These are phyloP conservation scores for Trametes sanguinea DNA, from an alignment of 768 basidiomycete genomes.

Conservation along the genomic window DNA sequence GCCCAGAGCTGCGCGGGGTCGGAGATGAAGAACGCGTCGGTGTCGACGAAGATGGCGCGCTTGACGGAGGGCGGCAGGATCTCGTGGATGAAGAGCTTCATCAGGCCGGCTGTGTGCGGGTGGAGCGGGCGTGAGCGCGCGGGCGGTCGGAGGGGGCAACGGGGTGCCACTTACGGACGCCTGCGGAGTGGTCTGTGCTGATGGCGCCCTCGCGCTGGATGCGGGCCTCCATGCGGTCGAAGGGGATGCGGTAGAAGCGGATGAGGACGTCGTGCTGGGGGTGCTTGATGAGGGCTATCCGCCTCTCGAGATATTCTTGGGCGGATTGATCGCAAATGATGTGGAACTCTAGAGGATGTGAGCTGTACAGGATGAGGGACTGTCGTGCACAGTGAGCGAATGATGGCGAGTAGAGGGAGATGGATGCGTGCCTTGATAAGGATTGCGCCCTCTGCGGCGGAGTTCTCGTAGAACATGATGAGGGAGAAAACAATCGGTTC, in stretches of 20 bases:
- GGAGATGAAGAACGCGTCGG: slow-evolving; percentile 51
- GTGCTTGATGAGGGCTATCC: slow-evolving; percentile 41
- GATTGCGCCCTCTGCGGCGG: slow-evolving; percentile 45
- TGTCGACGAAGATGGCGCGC: slow-evolving; percentile 53
- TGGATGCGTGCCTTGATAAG: slow-evolving; percentile 42
- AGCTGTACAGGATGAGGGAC: slow-evolving; percentile 30
- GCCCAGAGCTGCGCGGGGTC: slow-evolving; percentile 51
- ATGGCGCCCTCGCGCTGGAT: slow-evolving; percentile 49
- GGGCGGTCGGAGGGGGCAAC: not conserved
- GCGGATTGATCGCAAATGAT: slow-evolving; percentile 47
- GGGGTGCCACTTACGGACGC: slow-evolving; percentile 41
- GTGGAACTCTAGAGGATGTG: slow-evolving; percentile 25
- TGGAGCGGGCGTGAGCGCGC: not conserved
- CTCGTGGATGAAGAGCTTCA: slow-evolving; percentile 57
- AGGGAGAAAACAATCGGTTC: slow-evolving; percentile 45
- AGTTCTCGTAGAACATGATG: slow-evolving; percentile 46
- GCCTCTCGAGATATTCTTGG: slow-evolving; percentile 39
- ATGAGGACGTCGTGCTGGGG: slow-evolving; percentile 42
- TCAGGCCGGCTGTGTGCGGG: slow-evolving; percentile 43
- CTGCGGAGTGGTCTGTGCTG: slow-evolving; percentile 48
- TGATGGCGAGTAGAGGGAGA: not conserved
- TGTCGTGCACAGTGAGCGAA: slow-evolving; percentile 1
- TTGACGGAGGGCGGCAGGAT: slow-evolving; percentile 45
- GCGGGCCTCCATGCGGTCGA: slow-evolving; percentile 45
- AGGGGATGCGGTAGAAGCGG: slow-evolving; percentile 44